A percentile compares a stretch with the other conserved stretches of the same genome.
phyloP scores from a whole-genome alignment of 345 rosid genomes.

The Murraya paniculata region DNA sequence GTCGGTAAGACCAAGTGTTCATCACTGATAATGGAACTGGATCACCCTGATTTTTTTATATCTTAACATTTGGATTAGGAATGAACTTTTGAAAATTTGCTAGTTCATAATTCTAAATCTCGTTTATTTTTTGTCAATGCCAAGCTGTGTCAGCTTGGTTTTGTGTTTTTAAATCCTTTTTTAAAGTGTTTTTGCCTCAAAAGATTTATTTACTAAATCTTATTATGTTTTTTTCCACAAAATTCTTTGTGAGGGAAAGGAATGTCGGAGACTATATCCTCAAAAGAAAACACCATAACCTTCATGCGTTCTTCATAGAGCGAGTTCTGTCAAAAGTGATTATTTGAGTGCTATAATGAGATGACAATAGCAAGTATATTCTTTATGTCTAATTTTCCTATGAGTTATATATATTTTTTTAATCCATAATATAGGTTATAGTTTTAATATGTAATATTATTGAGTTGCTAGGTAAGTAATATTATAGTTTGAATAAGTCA shows the following conservation, averaged over 20 bases:
- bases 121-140: background rate
- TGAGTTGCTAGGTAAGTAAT: no score
- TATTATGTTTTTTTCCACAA: slow-evolving; percentile 17
- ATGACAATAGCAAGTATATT: no score
- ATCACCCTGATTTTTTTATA: background rate
- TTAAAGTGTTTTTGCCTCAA: no score
- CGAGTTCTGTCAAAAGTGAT: no score
- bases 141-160: background rate
- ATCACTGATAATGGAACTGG: background rate
- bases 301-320: slow-evolving; percentile 1
- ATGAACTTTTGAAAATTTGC: background rate
- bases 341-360: no score
- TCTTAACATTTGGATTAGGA: no score
- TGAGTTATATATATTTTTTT: no score
- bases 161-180: background rate
- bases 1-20: background rate
- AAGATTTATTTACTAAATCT: background rate
- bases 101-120: background rate
- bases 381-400: no score
- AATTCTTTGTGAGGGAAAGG: slow-evolving; percentile 68
- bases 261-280: slow-evolving; percentile 57
- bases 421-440: no score
- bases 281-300: slow-evolving; percentile 48
- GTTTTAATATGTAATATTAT: no score
- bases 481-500: no score